phyloP scores from a whole-genome alignment of 2,329 filamentous ascomycete species.

The Zalaria obscura region DNA sequence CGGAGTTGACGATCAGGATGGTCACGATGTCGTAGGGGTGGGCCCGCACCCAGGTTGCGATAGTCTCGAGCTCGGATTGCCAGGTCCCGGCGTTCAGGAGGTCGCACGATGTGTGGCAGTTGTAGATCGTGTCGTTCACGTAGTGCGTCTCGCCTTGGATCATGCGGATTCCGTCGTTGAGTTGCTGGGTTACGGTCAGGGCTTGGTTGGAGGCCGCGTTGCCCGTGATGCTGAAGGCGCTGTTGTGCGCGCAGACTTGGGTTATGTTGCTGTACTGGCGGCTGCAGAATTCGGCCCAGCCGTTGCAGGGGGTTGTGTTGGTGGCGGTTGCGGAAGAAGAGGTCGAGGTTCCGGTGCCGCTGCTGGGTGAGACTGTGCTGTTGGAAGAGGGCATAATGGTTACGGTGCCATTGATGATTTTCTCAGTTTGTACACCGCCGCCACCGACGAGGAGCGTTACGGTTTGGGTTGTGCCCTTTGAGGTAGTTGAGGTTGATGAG shows the following conservation, averaged over 20 bases:
- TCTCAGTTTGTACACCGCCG: constrained; percentile 5
- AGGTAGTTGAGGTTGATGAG: constrained; percentile 7
- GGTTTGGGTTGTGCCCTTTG: constrained; percentile 5
- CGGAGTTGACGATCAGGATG: constrained; percentile 71
- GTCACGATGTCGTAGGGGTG: constrained; percentile 84
- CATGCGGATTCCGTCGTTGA: constrained; percentile 61
- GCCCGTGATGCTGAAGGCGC: constrained; percentile 55
- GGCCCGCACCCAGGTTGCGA: constrained; percentile 55
- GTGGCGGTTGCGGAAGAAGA: constrained; percentile 27
- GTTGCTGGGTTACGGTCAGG: constrained; percentile 51
- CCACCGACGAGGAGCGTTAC: constrained; percentile 6
- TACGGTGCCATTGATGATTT: constrained; percentile 7
- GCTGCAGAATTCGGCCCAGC: constrained; percentile 54
- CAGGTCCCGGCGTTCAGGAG: constrained; percentile 71
- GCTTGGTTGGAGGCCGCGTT: constrained; percentile 67
- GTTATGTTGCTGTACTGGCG: constrained; percentile 74
- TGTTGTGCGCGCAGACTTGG: constrained; percentile 66
- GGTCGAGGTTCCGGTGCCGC: constrained; percentile 11
- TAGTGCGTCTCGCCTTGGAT: constrained; percentile 47
- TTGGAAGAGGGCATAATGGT: constrained; percentile 26
- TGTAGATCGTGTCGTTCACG: constrained; percentile 47
- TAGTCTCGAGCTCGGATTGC: constrained; percentile 53
- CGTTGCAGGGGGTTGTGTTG: constrained; percentile 71
- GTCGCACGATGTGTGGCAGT: constrained; percentile 76
- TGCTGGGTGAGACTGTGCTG: constrained; percentile 25